These are phyloP conservation scores for Guyanaporus albipodus DNA, from an alignment of 768 basidiomycete species.

Conservation along the genomic window DNA sequence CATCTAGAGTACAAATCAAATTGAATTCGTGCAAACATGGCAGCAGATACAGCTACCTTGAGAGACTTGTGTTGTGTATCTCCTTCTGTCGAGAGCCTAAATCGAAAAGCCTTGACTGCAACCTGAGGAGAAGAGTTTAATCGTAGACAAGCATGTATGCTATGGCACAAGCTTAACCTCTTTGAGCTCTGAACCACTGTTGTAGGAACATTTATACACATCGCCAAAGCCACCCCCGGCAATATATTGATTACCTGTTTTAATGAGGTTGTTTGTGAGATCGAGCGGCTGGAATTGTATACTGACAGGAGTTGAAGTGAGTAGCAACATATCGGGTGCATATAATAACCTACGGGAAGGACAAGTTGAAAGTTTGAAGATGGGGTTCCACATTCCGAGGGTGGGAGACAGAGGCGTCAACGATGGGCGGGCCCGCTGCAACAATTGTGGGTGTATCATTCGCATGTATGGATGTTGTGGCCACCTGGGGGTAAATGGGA, in stretches of 20 bases:
- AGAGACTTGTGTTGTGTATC: background rate
- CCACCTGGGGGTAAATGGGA: too few relatives aligned
- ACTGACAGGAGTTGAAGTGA: too few relatives aligned
- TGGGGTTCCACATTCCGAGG: too few relatives aligned
- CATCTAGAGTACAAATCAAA: conserved; percentile 8
- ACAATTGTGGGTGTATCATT: too few relatives aligned
- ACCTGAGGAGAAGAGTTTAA: conserved; percentile 7
- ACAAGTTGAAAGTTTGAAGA: too few relatives aligned
- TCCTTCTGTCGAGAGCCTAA: background rate
- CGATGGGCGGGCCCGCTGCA: too few relatives aligned
- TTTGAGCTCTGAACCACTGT: background rate
- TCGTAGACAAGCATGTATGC: too few relatives aligned
- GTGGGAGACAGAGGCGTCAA: too few relatives aligned
- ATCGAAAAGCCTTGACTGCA: conserved; percentile 21
- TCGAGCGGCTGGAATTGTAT: background rate
- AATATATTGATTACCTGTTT: background rate
- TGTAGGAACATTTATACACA: background rate
- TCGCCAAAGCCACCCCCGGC: conserved; percentile 2
- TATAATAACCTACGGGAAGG: too few relatives aligned
- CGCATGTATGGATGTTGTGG: too few relatives aligned
- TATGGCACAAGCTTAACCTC: background rate
- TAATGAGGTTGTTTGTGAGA: background rate
- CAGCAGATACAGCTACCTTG: background rate
- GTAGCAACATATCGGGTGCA: too few relatives aligned
- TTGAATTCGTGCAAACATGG: background rate